These are phyloP conservation scores for Quercus suber DNA, from an alignment of 306 rosid species.

Conservation along the genomic window DNA sequence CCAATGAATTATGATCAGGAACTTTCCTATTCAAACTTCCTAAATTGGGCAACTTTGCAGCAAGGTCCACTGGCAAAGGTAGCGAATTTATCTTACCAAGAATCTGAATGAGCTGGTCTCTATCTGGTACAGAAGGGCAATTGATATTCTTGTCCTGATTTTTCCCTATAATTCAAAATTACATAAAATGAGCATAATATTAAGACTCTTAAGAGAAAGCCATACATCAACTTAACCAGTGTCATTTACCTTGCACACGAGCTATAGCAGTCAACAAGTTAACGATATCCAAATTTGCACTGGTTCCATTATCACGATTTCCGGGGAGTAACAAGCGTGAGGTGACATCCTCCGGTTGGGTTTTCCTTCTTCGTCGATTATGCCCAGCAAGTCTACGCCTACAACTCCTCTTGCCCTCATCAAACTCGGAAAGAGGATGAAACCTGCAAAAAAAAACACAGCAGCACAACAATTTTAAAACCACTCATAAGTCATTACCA, in stretches of 20 bases:
- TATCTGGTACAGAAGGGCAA: slow-evolving; percentile 52
- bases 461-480: background rate
- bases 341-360: slow-evolving; percentile 71
- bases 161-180: slow-evolving; percentile 46
- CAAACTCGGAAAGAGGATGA: slow-evolving; percentile 78
- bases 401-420: slow-evolving; percentile 89
- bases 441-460: slow-evolving; percentile 36
- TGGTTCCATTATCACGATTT: slow-evolving; percentile 29
- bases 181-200: slow-evolving; percentile 14
- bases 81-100: slow-evolving; percentile 63
- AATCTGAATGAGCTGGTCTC: slow-evolving; percentile 75
- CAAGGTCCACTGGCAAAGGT: slow-evolving; percentile 71
- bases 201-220: background rate
- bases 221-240: background rate
- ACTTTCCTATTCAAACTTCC: slow-evolving; percentile 46
- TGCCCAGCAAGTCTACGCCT: slow-evolving; percentile 93
- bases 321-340: slow-evolving; percentile 40
- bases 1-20: slow-evolving; percentile 37
- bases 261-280: slow-evolving; percentile 69
- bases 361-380: slow-evolving; percentile 77
- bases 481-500: no score
- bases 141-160: slow-evolving; percentile 52
- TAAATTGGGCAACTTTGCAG: slow-evolving; percentile 65
- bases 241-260: slow-evolving; percentile 57
- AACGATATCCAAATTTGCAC: slow-evolving; percentile 58